Base-by-base conservation (phyloP, 2,329 filamentous ascomycete species). In the Colletotrichum destructivum region DNA sequence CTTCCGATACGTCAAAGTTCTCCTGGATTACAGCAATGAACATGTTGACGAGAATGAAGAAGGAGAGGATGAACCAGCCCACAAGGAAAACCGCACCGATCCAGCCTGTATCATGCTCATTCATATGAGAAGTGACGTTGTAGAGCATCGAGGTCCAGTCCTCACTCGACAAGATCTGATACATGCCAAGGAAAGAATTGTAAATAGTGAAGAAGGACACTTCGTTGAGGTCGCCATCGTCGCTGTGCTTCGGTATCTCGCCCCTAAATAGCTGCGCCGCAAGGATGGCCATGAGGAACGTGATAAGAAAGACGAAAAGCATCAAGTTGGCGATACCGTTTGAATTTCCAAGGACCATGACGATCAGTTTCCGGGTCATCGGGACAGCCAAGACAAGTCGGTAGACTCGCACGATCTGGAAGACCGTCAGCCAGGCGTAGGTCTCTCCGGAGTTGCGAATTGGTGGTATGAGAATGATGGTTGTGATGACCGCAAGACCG, bases 1-100 rank as follows among this genome's bases (percentile, higher is more conserved):
- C 97, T 80, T 99, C 96, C 4, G 95, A 97, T 35, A 99, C 95
- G 82, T 99, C 96, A 80, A 99, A 99, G 78, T 98, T 99, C 80
- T 99, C 96, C 81, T 99, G 96, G 75, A 99, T 99, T 84, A 99
- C 96, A 87, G 96, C 96, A 93, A 99, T 98, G 86, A 99, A 99
- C 96, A 99, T 99, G 79, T 98, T 99, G 84, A 99, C 85, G 73
- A 98, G 89, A 83, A 99, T 97, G 80, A 98, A 96, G 81, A 97
- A 98, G 7, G 95, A 89, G 54, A 99, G 88, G 69, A 98, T 96
- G 82, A 98, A 98, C 96, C 96, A 99, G 75, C 95, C 88, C 74
- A 98, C 94, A 76, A 98, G 88, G 77, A 99, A 98, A 1, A 94
- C 88, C 11, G 96, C 95, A 12, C 94, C 95, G 68, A 98, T 95